Base-by-base conservation (phyloP, 176 grass and related monocot genomes). In the Eremochloa ophiuroides region DNA sequence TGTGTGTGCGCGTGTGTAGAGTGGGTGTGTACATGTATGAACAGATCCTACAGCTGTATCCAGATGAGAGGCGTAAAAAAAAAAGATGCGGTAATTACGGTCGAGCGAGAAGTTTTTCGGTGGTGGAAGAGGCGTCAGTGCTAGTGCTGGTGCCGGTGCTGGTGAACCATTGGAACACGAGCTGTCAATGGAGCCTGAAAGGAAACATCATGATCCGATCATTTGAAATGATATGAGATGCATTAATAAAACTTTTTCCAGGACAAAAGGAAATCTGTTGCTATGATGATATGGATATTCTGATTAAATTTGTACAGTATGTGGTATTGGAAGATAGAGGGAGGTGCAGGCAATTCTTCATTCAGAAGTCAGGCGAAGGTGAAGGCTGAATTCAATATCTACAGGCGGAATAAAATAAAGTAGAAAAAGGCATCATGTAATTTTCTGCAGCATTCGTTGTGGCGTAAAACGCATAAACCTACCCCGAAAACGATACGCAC, bases 141-240 rank as follows among this genome's bases (percentile, higher is more conserved):
- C 71, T 10, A 58, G 55, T 26, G 55, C 55, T 1, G 60, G 60
- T 16, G 60, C 60, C 11, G 80, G 75, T 28, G 62, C 69, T 31
- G 33, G 63, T 14, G 88, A 86, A 23, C 48, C 61, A 7, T 84
- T 91, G 25, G 35, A 85, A 64, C 95, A 98, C 8, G 92, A 47
- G 7, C 65, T 88, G 78, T 89, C 80, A 31, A 98, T 86, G 72
- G 78, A 89, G 81, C 95, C 95, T 98, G 80, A 5, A n/a, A 85
- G 26, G 33, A 59, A 69, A 69, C 44, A 34, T 15, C 31, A 17
- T 40, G 6, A 79, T 61, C 73, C 22, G 13, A 61, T 61, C 26
- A 79, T 34, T 55, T 34, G 0, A 47, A 35, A 64, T 31, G 31
- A 46, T 48, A 65, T 12, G 13, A 76, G 59, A 86, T 2, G n/a